phyloP scores from a whole-genome alignment of 2,329 filamentous ascomycete species.

The Chaetomium olivaceum region DNA sequence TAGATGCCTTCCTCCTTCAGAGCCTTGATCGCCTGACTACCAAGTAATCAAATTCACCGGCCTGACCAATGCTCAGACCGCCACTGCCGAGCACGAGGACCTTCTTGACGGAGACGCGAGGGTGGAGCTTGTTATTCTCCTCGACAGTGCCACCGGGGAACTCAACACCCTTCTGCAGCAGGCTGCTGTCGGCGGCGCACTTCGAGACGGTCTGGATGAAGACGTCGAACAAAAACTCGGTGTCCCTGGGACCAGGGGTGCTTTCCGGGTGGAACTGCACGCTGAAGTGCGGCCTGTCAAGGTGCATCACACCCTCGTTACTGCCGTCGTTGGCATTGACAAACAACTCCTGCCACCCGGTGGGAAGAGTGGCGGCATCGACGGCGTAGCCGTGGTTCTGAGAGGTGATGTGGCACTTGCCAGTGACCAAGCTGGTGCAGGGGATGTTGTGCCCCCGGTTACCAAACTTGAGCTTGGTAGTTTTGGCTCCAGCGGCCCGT shows the following conservation, averaged over 20 bases:
- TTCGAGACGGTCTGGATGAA: slow-evolving; percentile 84
- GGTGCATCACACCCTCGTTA: slow-evolving; percentile 95
- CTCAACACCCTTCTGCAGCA: slow-evolving; percentile 70
- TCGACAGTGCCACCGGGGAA: slow-evolving; percentile 84
- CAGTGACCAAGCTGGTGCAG: slow-evolving; percentile 91
- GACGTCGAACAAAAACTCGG: slow-evolving; percentile 94
- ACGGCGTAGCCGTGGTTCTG: slow-evolving; percentile 98
- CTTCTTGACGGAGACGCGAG: slow-evolving; percentile 85
- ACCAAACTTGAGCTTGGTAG: slow-evolving; percentile 97
- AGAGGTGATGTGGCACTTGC: slow-evolving; percentile 97
- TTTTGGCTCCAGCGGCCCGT: slow-evolving; percentile 67
- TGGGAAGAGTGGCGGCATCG: slow-evolving; percentile 71
- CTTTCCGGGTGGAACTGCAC: slow-evolving; percentile 99
- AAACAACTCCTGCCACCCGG: slow-evolving; percentile 90
- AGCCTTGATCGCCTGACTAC: slow-evolving; percentile 97
- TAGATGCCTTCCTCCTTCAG: slow-evolving; percentile 98
- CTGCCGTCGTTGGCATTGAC: slow-evolving; percentile 98
- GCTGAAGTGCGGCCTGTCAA: slow-evolving; percentile 87
- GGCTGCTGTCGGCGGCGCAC: slow-evolving; percentile 65
- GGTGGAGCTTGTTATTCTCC: slow-evolving; percentile 75
- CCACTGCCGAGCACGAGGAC: slow-evolving; percentile 91
- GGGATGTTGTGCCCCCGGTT: slow-evolving; percentile 99
- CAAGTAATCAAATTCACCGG: slow-evolving; percentile 98
- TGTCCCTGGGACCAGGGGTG: slow-evolving; percentile 91
- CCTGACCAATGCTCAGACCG: slow-evolving; percentile 95